Evolutionary conservation across 208 protist species (phyloP), one percentile per base, ranked within the genome.

Genomic region (Angomonas deanei): DNA sequence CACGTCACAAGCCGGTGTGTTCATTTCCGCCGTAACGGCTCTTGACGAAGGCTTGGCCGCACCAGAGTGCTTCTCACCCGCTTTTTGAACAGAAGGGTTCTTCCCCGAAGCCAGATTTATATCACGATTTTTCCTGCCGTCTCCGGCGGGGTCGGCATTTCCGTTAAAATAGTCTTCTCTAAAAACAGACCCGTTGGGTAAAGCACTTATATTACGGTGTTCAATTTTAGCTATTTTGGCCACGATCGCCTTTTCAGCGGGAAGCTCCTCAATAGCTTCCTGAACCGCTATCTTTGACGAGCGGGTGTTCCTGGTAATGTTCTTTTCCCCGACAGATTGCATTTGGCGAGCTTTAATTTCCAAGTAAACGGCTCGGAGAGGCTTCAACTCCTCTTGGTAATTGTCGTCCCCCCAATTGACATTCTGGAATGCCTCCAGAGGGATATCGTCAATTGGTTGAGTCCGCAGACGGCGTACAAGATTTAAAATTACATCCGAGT

Each of bases 331-430:
- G 3, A 67, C 17, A 13, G 39, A 58, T 47, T 79, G 61, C 10
- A 82, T 31, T 4, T 54, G 62, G 11, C 56, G 66, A 24, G 71
- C 77, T 39, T 80, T 91, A 10, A 77, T 80, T 65, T 91, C 80
- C 72, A 85, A 64, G 66, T 71, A 77, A 27, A 91, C 61, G 36
- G 76, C 36, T n/a, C 49, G 66, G 21, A 87, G 31, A 23, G 70
- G 56, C n/a, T 36, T 50, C 1, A 85, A 63, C 21, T 74, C 70
- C 13, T 68, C 47, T 19, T 84, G 64, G 54, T 83, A 83, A 42
- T 73, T 74, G 13, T 67, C 69, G 61, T 83, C 69, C 49, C 68
- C 68, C 74, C 74, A 87, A 50, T 84, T 70, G n/a, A 90, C 62
- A 34, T 59, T 48, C 19, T 78, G 58, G 30, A 83, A 79, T 0